Conservation (phyloP, 2,329 filamentous ascomycete species). For the Pseudocercospora musae region DNA sequence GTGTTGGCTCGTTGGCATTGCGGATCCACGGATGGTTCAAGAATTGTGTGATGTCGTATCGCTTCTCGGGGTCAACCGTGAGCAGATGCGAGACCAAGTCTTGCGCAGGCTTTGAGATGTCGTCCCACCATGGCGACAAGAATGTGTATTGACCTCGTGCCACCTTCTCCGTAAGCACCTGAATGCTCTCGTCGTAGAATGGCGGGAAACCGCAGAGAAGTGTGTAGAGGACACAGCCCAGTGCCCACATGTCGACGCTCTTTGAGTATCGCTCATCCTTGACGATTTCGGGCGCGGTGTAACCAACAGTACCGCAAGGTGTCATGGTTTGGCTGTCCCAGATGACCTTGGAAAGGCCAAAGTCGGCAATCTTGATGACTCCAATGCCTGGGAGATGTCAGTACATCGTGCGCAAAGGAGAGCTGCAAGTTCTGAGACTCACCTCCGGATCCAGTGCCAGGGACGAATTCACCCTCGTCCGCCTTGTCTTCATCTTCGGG, state of each 20-base stretch:
- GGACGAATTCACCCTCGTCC: conserved; percentile 90
- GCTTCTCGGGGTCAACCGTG: conserved; percentile 90
- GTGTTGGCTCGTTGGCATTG: conserved; percentile 64
- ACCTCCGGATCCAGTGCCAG: conserved; percentile 73
- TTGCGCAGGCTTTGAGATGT: conserved; percentile 91
- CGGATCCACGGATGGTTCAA: conserved; percentile 92
- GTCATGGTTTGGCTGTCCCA: conserved; percentile 99
- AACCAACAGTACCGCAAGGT: conserved; percentile 96
- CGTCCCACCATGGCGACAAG: conserved; percentile 98
- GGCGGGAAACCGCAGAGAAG: conserved; percentile 95
- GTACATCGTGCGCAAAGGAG: too few relatives aligned
- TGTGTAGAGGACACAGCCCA: conserved; percentile 95
- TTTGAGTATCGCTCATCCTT: conserved; percentile 99
- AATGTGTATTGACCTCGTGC: conserved; percentile 96
- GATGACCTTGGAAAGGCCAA: conserved; percentile 94
- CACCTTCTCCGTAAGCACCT: conserved; percentile 95
- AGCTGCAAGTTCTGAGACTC: too few relatives aligned
- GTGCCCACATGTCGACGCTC: conserved; percentile 98
- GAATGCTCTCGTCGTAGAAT: conserved; percentile 98
- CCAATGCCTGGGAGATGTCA: conserved; percentile 62
- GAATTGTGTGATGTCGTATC: conserved; percentile 91
- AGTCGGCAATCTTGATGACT: conserved; percentile 94
- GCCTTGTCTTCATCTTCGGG: conserved; percentile 95
- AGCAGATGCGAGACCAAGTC: conserved; percentile 91
- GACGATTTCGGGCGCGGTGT: conserved; percentile 97